Percentiles rank a stretch among this genome's conserved stretches.
These are phyloP conservation scores for Aureobasidium sp. DNA, from an alignment of 2,329 filamentous ascomycete species.

Conservation along the genomic window DNA sequence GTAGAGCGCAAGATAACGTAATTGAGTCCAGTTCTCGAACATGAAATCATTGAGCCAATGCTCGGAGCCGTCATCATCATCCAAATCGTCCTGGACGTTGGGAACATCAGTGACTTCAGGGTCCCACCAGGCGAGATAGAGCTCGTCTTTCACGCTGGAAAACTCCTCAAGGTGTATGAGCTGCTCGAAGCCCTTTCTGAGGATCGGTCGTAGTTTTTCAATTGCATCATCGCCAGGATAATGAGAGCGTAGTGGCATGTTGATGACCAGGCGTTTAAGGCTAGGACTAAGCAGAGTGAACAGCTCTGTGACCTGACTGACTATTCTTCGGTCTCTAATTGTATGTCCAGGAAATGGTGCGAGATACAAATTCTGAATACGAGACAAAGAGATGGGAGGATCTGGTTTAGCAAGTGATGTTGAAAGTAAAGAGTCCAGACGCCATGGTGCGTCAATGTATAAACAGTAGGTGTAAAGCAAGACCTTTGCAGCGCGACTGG, in stretches of 20 bases:
- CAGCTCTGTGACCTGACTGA: not conserved
- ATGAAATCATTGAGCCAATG: not conserved
- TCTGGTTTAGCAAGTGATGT: not conserved
- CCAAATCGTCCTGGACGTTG: not conserved
- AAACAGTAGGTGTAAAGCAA: constrained; percentile 3
- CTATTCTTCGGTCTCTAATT: not conserved
- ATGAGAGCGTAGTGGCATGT: constrained; percentile 9
- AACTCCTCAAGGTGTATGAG: constrained; percentile 4
- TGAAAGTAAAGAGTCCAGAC: not conserved
- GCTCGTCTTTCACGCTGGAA: not conserved
- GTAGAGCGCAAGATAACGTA: not conserved
- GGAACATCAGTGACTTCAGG: not conserved
- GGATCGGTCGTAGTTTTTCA: not conserved
- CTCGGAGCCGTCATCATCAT: not conserved
- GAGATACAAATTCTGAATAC: not conserved
- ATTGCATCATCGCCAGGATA: not conserved
- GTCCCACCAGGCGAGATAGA: not conserved
- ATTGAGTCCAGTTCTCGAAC: not conserved
- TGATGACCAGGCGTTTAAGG: not conserved
- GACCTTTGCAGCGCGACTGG: not conserved
- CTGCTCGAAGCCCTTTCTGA: not conserved
- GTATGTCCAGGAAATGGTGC: not conserved
- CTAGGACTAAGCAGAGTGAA: not conserved
- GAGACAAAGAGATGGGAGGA: not conserved
- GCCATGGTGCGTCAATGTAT: constrained; percentile 1